Evolutionary conservation across 257 asterid genomes (phyloP).

Genomic region (Nicotiana attenuata): DNA sequence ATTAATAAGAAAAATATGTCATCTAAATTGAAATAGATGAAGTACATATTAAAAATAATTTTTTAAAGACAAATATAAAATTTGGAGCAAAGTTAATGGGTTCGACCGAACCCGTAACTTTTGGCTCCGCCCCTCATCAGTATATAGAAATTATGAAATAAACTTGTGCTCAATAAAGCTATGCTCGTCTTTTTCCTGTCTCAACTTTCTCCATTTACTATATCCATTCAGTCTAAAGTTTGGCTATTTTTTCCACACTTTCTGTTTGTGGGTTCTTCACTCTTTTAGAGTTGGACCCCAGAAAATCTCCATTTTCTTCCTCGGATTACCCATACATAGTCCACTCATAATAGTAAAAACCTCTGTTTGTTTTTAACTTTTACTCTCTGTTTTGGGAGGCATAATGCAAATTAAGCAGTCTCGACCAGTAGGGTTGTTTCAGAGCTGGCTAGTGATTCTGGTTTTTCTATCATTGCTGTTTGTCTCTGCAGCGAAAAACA

Average conservation of each 20-base stretch:
- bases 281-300: background rate
- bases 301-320: background rate
- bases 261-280: background rate
- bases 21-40: too few relatives aligned
- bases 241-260: background rate
- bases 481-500: constrained; percentile 16
- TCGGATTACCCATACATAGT: background rate
- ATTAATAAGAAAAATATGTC: too few relatives aligned
- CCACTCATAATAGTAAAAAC: background rate
- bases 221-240: background rate
- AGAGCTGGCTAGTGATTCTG: constrained; percentile 21
- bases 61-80: too few relatives aligned
- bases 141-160: too few relatives aligned
- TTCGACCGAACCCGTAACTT: too few relatives aligned
- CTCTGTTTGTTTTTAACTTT: background rate
- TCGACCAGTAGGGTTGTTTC: background rate
- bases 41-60: too few relatives aligned
- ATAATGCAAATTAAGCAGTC: constrained; percentile 16
- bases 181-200: background rate
- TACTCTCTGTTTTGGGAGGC: background rate
- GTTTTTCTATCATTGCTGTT: constrained; percentile 9
- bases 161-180: too few relatives aligned
- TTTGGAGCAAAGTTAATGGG: too few relatives aligned
- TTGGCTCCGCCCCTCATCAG: too few relatives aligned
- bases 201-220: background rate